Evolutionary conservation across 805 yeast genomes (phyloP).

Genomic region (Candida ficus): DNA sequence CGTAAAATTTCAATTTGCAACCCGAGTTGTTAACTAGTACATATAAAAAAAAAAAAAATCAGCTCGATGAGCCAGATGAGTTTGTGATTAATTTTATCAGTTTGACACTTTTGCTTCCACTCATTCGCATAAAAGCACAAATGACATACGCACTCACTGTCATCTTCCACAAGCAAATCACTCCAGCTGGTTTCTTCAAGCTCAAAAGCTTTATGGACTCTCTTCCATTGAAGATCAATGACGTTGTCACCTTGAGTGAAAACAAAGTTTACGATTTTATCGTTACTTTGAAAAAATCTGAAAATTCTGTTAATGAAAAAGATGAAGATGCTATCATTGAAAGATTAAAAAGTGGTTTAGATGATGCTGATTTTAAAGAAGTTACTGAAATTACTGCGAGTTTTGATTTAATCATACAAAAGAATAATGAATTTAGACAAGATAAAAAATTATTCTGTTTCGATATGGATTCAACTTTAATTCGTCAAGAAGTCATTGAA

Average conservation of each 20-base stretch:
- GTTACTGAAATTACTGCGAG: slow-evolving; percentile 5
- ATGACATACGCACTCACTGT: slow-evolving; percentile 24
- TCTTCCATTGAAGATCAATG: slow-evolving; percentile 27
- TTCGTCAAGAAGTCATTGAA: slow-evolving; percentile 95
- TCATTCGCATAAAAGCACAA: background rate
- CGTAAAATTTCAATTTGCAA: too few relatives aligned
- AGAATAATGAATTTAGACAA: slow-evolving; percentile 28
- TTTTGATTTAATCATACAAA: slow-evolving; percentile 42
- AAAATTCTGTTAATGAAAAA: slow-evolving; percentile 13
- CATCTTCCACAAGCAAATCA: slow-evolving; percentile 21
- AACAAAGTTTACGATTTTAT: slow-evolving; percentile 37
- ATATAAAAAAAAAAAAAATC: too few relatives aligned
- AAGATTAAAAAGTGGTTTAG: slow-evolving; percentile 2
- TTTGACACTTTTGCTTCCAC: too few relatives aligned
- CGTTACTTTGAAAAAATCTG: slow-evolving; percentile 15
- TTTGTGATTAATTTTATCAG: too few relatives aligned
- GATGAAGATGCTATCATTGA: slow-evolving; percentile 10
- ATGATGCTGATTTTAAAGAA: slow-evolving; percentile 1
- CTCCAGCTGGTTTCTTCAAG: slow-evolving; percentile 17
- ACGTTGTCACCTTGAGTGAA: slow-evolving; percentile 26
- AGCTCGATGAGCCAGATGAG: background rate
- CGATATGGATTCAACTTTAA: slow-evolving; percentile 97
- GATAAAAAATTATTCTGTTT: slow-evolving; percentile 64
- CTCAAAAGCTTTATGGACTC: slow-evolving; percentile 24
- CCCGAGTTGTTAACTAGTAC: too few relatives aligned